phyloP scores from a whole-genome alignment of 2,329 filamentous ascomycete species.

The Phialocephala sp. region DNA sequence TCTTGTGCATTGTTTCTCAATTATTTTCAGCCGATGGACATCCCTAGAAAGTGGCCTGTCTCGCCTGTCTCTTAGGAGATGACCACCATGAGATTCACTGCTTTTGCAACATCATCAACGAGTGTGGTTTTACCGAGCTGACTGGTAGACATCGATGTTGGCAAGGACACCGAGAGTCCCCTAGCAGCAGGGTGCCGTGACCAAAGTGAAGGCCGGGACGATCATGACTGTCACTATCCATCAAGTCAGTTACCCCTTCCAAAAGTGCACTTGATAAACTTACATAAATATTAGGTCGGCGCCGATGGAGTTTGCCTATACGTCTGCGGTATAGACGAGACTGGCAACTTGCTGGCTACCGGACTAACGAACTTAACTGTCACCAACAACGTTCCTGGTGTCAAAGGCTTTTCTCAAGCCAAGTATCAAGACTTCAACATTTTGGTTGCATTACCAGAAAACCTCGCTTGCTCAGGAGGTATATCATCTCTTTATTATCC shows the following conservation, averaged over 20 bases:
- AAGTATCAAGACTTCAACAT: conserved; percentile 63
- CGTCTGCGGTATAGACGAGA: conserved; percentile 57
- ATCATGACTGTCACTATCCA: conserved; percentile 50
- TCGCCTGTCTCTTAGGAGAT: neutral
- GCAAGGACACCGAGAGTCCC: conserved; percentile 59
- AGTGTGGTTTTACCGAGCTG: conserved; percentile 67
- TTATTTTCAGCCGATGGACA: conserved; percentile 25
- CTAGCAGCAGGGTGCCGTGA: conserved; percentile 52
- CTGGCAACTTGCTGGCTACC: conserved; percentile 46
- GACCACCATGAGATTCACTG: conserved; percentile 19
- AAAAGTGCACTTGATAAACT: conserved; percentile 48
- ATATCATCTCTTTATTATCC: conserved; percentile 33
- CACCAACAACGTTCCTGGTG: conserved; percentile 63
- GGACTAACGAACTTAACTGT: conserved; percentile 53
- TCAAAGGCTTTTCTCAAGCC: conserved; percentile 61
- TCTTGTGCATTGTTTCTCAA: conserved; percentile 21
- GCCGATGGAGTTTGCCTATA: conserved; percentile 61
- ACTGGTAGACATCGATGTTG: conserved; percentile 66
- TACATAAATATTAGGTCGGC: conserved; percentile 49
- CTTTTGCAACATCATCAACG: conserved; percentile 54
- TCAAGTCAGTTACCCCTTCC: conserved; percentile 11
- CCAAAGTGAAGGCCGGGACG: conserved; percentile 53
- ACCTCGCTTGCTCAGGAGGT: conserved; percentile 58
- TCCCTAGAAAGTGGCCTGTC: conserved; percentile 18
- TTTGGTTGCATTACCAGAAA: conserved; percentile 56